A percentile compares a stretch with the other conserved stretches of the same genome.
Evolutionary conservation across 106 monocot species (phyloP).

Genomic region (Acorus gramineus): DNA sequence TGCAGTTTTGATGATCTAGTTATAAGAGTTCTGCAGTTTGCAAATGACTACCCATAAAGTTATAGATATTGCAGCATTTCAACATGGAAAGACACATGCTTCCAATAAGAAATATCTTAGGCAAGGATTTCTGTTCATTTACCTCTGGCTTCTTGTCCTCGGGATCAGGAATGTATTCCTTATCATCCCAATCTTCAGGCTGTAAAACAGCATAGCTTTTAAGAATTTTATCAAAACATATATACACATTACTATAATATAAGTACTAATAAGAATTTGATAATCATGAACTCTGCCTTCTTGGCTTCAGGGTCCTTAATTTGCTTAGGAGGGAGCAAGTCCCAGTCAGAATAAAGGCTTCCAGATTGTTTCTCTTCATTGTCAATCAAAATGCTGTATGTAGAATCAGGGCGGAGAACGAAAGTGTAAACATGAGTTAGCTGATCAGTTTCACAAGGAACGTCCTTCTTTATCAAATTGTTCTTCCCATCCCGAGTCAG

Average conservation of each 20-base stretch:
- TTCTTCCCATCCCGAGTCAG: slow-evolving; percentile 49
- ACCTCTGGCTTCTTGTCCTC: slow-evolving; percentile 73
- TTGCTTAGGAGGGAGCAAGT: slow-evolving; percentile 56
- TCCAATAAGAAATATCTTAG: too few species aligned
- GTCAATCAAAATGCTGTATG: slow-evolving; percentile 53
- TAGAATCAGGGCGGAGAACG: slow-evolving; percentile 48
- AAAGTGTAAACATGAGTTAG: slow-evolving; percentile 59
- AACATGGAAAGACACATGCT: too few species aligned
- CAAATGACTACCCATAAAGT: too few species aligned
- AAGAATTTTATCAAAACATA: not conserved
- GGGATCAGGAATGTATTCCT: slow-evolving; percentile 48
- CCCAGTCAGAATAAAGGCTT: slow-evolving; percentile 54
- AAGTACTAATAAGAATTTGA: not conserved
- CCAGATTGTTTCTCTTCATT: slow-evolving; percentile 55
- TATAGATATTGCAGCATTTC: too few species aligned
- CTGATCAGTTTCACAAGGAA: slow-evolving; percentile 57
- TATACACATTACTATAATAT: not conserved
- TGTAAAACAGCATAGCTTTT: slow-evolving; percentile 4
- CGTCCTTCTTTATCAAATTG: slow-evolving; percentile 52
- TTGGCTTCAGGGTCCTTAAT: slow-evolving; percentile 66
- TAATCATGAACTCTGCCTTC: slow-evolving; percentile 16
- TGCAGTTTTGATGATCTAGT: too few species aligned
- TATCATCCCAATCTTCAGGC: slow-evolving; percentile 76
- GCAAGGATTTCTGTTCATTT: not conserved
- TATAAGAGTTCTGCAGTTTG: too few species aligned